A percentile compares a stretch with the other conserved stretches of the same genome.
phyloP scores from a whole-genome alignment of 2,329 filamentous ascomycete genomes.

The Verruconis gallopava region DNA sequence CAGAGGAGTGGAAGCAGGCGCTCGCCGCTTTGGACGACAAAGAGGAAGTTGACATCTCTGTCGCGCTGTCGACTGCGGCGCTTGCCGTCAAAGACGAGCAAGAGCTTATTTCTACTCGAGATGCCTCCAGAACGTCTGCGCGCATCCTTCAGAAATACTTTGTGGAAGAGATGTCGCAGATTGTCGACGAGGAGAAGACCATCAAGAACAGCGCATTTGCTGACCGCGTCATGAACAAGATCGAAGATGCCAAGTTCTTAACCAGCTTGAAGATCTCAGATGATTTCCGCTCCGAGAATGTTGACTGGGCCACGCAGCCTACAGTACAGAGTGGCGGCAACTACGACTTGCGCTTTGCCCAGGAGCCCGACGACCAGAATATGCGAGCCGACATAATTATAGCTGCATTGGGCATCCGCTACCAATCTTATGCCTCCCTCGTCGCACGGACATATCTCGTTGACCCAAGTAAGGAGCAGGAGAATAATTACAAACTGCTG shows the following conservation, averaged over 20 bases:
- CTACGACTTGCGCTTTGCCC: constrained; percentile 75
- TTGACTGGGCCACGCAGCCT: constrained; percentile 89
- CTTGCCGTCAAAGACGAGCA: constrained; percentile 91
- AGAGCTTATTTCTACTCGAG: constrained; percentile 88
- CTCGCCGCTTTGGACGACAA: constrained; percentile 66
- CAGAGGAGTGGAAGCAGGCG: constrained; percentile 88
- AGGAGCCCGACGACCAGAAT: constrained; percentile 64
- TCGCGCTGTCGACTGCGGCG: constrained; percentile 68
- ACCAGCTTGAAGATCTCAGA: constrained; percentile 69
- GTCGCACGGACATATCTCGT: constrained; percentile 92
- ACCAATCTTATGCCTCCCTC: constrained; percentile 89
- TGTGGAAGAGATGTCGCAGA: constrained; percentile 93
- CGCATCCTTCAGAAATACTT: constrained; percentile 94
- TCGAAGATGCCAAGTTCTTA: constrained; percentile 92
- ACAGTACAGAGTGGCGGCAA: constrained; percentile 91
- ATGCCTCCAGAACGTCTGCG: constrained; percentile 85
- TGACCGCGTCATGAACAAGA: constrained; percentile 79
- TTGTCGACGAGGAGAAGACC: constrained; percentile 93
- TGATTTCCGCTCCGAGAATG: constrained; percentile 75
- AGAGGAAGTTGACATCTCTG: constrained; percentile 76
- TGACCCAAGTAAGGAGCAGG: constrained; percentile 91
- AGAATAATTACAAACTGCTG: constrained; percentile 85
- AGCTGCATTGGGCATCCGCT: constrained; percentile 79
- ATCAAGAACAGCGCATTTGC: constrained; percentile 79
- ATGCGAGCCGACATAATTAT: constrained; percentile 90